Percentiles rank a stretch among this genome's conserved stretches.
These are phyloP conservation scores for Tuber borchii DNA, from an alignment of 495 filamentous ascomycete species.

Conservation along the genomic window DNA sequence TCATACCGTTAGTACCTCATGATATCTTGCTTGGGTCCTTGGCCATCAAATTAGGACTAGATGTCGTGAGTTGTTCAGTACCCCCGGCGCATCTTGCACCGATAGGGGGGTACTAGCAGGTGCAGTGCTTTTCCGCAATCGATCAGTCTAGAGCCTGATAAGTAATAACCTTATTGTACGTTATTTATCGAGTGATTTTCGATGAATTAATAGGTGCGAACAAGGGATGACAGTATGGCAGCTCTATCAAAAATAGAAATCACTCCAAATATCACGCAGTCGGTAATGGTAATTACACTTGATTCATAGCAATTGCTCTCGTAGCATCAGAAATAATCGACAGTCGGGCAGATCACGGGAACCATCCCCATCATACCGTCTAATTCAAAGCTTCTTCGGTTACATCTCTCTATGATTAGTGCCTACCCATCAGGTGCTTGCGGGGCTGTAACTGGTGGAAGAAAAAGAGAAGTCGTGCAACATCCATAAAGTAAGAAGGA, in stretches of 20 bases:
- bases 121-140: no score
- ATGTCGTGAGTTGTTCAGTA: no score
- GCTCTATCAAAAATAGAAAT: neutral
- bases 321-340: neutral
- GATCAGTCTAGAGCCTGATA: no score
- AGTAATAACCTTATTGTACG: neutral
- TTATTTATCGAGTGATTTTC: neutral
- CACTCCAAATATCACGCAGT: neutral
- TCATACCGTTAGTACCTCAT: no score
- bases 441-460: neutral
- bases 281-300: neutral
- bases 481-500: conserved; percentile 27
- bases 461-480: conserved; percentile 27
- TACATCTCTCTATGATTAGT: conserved; percentile 3
- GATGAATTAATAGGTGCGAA: neutral
- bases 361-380: neutral
- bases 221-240: neutral
- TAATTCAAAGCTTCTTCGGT: conserved; percentile 3
- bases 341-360: neutral
- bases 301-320: neutral
- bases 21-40: no score
- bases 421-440: neutral
- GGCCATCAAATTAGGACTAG: no score
- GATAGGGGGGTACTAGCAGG: no score
- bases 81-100: no score